Percentiles rank a stretch among this genome's conserved stretches.
Conservation (phyloP, 805 yeast genomes). For the Yamadazyma scolyti region DNA sequence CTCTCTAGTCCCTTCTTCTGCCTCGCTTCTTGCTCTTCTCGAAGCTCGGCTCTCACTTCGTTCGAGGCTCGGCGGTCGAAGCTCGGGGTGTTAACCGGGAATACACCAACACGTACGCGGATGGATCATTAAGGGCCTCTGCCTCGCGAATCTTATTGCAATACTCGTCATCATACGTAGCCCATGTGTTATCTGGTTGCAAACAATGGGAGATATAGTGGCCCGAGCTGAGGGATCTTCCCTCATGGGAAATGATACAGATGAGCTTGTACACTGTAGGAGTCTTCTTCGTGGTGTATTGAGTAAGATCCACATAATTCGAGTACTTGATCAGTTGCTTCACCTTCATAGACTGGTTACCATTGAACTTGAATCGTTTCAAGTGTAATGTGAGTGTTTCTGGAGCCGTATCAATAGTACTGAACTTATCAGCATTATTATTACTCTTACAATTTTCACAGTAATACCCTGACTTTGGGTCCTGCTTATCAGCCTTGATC, state of each 20-base stretch:
- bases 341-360: slow-evolving; percentile 71
- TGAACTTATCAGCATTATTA: slow-evolving; percentile 74
- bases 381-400: slow-evolving; percentile 84
- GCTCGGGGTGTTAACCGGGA: slow-evolving; percentile 65
- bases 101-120: slow-evolving; percentile 88
- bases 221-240: slow-evolving; percentile 87
- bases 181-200: slow-evolving; percentile 92
- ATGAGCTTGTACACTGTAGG: slow-evolving; percentile 63
- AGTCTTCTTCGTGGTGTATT: slow-evolving; percentile 35
- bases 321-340: slow-evolving; percentile 85
- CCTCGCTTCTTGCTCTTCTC: too few species aligned
- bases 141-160: slow-evolving; percentile 69
- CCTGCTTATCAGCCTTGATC: slow-evolving; percentile 59
- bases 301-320: slow-evolving; percentile 66
- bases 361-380: slow-evolving; percentile 87
- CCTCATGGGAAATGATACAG: slow-evolving; percentile 90
- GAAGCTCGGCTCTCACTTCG: too few species aligned
- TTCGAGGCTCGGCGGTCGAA: too few species aligned
- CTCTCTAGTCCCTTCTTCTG: too few species aligned
- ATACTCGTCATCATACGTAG: slow-evolving; percentile 90
- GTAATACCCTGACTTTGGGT: slow-evolving; percentile 78
- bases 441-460: slow-evolving; percentile 82
- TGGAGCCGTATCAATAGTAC: slow-evolving; percentile 76
- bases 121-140: slow-evolving; percentile 74
- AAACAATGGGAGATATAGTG: slow-evolving; percentile 89